Conservation (phyloP, 345 rosid species). For the Salix dunnii region DNA sequence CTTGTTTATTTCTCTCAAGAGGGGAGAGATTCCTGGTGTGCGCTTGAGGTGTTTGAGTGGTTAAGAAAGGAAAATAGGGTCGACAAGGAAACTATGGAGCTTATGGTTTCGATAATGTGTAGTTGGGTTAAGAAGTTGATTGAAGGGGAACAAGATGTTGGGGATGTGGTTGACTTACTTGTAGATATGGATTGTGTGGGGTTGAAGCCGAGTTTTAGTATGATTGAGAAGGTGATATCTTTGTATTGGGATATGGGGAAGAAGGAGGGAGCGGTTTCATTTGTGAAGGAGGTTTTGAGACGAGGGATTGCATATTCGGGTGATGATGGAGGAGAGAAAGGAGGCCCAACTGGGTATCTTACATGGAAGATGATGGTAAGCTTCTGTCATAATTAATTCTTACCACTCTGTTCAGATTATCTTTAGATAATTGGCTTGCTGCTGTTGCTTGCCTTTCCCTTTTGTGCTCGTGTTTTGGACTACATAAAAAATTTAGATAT, state of each 20-base stretch:
- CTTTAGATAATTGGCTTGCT: not conserved
- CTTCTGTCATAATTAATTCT: not conserved
- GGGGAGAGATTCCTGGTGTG: slow-evolving; percentile 96
- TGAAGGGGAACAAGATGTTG: slow-evolving; percentile 51
- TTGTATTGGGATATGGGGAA: slow-evolving; percentile 75
- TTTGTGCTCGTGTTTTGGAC: not conserved
- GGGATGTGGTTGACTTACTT: slow-evolving; percentile 66
- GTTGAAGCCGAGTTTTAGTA: slow-evolving; percentile 76
- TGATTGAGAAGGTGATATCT: slow-evolving; percentile 90
- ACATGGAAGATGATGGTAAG: slow-evolving; percentile 96
- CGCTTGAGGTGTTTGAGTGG: slow-evolving; percentile 95
- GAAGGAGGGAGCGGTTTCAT: slow-evolving; percentile 57
- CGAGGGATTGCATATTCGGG: slow-evolving; percentile 46
- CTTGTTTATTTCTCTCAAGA: slow-evolving; percentile 89
- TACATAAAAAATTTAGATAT: not conserved
- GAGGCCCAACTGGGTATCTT: slow-evolving; percentile 89
- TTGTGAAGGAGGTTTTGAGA: slow-evolving; percentile 65
- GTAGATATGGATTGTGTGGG: slow-evolving; percentile 95
- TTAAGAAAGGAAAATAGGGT: slow-evolving; percentile 71
- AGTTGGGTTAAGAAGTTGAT: slow-evolving; percentile 80
- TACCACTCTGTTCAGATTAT: not conserved
- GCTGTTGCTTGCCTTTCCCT: not conserved
- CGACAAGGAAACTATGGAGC: slow-evolving; percentile 87
- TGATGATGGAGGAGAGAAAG: slow-evolving; percentile 52
- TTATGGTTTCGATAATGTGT: slow-evolving; percentile 90